Evolutionary conservation across 2,329 filamentous ascomycete species (phyloP), one percentile per base, ranked within the genome.

Genomic region (Ceratocystis harringtonii): DNA sequence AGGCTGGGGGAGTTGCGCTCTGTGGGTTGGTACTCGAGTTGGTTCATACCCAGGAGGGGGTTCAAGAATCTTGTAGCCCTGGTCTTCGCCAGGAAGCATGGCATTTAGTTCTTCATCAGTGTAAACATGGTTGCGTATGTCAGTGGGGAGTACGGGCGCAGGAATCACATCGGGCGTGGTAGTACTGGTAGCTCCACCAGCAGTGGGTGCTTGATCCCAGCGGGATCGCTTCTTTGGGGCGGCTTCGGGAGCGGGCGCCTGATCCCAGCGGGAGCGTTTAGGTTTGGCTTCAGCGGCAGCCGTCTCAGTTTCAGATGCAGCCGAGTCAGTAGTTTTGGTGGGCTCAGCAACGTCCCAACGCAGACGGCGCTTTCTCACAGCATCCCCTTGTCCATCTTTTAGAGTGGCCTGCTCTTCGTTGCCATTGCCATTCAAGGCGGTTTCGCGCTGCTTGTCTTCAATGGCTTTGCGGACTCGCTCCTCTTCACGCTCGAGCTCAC

Each of bases 41-140:
- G 92, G 91, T 60, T 89, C 90, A 73, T 97, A 99, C 43, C 94
- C 94, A 3, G 92, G 89, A 41, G 94, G 94, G 17, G 92, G 90
- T 28, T 91, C 87, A 8, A 97, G 81, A 69, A 96, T 84, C 75
- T 95, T 92, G 80, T 96, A 99, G 50, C 94, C 94, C 71, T 97
- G 89, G 0, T 84, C 84, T 72, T 95, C 90, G 1, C 86, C 86
- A 0, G 94, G 94, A 5, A 99, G 83, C 80, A 99, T 89, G 73
- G 87, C 79, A 72, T 99, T 89, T 61, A 99, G 85, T 74, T 97
- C 92, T 74, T 99, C 94, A 71, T 99, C 94, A 52, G 92, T 94
- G 52, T 96, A 79, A 5, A 90, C 81, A 67, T 87, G 85, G 74
- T 92, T 94, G 68, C 92, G 88, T 52, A 88, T 85, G 63, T 94